phyloP scores from a whole-genome alignment of 1,284 basidiomycete species.

The Ganoderma boninense region DNA sequence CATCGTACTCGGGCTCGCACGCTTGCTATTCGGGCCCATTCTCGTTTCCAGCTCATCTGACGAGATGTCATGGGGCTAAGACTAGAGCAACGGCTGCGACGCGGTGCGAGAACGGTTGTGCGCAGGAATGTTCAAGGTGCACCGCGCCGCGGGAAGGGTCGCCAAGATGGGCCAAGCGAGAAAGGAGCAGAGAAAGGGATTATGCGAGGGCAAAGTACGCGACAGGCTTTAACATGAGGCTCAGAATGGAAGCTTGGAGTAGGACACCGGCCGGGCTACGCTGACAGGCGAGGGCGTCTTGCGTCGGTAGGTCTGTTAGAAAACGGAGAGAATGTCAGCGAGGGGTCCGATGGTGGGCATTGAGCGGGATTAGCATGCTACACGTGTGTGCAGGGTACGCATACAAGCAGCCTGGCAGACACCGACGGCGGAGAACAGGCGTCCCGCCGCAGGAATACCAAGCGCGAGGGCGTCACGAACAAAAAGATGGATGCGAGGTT shows the following conservation, averaged over 20 bases:
- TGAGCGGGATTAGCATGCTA: background rate
- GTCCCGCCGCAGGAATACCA: background rate
- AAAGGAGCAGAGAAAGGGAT: slow-evolving; percentile 13
- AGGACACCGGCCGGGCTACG: slow-evolving; percentile 31
- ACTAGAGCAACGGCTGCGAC: background rate
- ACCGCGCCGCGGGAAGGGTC: background rate
- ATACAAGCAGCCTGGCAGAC: background rate
- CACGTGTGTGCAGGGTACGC: background rate
- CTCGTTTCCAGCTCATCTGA: background rate
- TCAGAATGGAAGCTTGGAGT: slow-evolving; percentile 39
- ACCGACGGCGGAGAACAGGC: background rate
- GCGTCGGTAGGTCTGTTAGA: slow-evolving; percentile 32
- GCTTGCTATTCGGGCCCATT: background rate
- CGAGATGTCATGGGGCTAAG: background rate
- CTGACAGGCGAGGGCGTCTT: slow-evolving; percentile 37
- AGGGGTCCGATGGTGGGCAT: background rate
- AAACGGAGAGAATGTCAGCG: slow-evolving; percentile 42
- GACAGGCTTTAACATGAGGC: slow-evolving; percentile 8
- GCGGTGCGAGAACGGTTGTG: background rate
- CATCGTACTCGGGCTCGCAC: background rate
- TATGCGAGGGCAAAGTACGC: slow-evolving; percentile 10
- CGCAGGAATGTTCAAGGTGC: background rate
- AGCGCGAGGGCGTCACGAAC: background rate
- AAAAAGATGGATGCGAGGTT: background rate
- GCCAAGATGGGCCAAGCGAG: slow-evolving; percentile 2